Evolutionary conservation across 208 protist genomes (phyloP), one percentile per base, ranked within the genome.

Genomic region (Leishmania turanica): DNA sequence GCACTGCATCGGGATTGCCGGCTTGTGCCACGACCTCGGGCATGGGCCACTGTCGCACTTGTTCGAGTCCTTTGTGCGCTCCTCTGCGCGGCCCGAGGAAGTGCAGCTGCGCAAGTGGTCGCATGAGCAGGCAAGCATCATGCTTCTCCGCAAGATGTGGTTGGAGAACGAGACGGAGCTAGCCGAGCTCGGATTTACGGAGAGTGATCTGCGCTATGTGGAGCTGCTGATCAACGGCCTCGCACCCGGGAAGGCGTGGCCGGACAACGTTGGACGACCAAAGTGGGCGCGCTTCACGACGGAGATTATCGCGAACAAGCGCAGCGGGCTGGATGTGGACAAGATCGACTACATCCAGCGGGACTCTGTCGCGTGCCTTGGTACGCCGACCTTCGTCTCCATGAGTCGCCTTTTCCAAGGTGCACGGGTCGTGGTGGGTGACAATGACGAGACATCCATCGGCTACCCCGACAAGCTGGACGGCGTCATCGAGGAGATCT

Each of bases 331-430:
- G 1, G 98, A 99, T 79, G 98, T 99, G 42, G 98, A 99, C 84
- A 99, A 99, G 87, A 91, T 99, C 56, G 98, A 99, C 86, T 99
- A 99, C 81, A 78, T 99, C 13, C 86, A 90, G 47, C 91, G 98
- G 40, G 98, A 99, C 85, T 88, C 88, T 31, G 82, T 94, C 53
- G 88, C 83, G 74, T 89, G 84, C 77, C 83, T 90, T 71, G 85
- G 90, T 74, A 80, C 79, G 45, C 62, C 75, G 2, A 72, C 86
- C 7, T 85, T 89, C 15, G 54, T 83, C 8, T 87, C 85, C 5
- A 84, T 95, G 77, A 72, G 77, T 0, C 85, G 89, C 19, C 88
- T 96, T 45, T 92, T 97, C 60, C 86, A 93, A 51, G 86, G 82
- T 15, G 89, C 94, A 17, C 82, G 86, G 51, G 85, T 88, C 0